Base-by-base conservation (phyloP, 371 early-diverging fungal species). In the Mucor plumbeus region DNA sequence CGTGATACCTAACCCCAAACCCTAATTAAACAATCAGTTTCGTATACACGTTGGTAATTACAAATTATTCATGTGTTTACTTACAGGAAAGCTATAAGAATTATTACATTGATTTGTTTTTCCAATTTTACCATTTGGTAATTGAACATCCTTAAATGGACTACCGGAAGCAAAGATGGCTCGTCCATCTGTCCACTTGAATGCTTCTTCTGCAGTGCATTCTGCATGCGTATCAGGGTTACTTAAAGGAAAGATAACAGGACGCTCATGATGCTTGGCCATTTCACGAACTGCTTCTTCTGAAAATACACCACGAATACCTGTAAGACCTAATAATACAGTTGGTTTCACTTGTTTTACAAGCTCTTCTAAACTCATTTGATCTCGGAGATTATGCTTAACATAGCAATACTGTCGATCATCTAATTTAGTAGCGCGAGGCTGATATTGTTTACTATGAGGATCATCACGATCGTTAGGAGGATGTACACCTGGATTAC, bases 141-240 rank as follows among this genome's bases (percentile, higher is more conserved):
- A 47, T 8, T 55, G 39, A 1, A 83, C 83, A 68, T 84, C 83
- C 61, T 78, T 71, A 70, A 88, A 88, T 10, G 86, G 86, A 61
- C 81, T 81, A 21, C 88, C 88, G 9, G 86, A 84, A 33, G 88
- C 88, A 73, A 86, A 88, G 61, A 88, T 86, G 26, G 85, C 86
- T 41, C 81, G 72, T 34, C 87, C 86, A 36, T 88, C 83, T 0
- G 88, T 83, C 86, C 86, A 86, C 36, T 81, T 67, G 67, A 86
- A 85, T 6, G 88, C 88, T 65, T 87, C 71, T 74, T 86, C 86
- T 41, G 86, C 85, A 15, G 89, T 85, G 54, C 90, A 89, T 71
- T 90, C 90, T 14, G 88, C 83, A 67, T 83, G 86, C 11, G 76
- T 85, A 53, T 85, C 87, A 11, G 90, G 90, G 48, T 90, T 90